Evolutionary conservation across 176 grass and related monocot species (phyloP).

Genomic region (Hordeum marinum): DNA sequence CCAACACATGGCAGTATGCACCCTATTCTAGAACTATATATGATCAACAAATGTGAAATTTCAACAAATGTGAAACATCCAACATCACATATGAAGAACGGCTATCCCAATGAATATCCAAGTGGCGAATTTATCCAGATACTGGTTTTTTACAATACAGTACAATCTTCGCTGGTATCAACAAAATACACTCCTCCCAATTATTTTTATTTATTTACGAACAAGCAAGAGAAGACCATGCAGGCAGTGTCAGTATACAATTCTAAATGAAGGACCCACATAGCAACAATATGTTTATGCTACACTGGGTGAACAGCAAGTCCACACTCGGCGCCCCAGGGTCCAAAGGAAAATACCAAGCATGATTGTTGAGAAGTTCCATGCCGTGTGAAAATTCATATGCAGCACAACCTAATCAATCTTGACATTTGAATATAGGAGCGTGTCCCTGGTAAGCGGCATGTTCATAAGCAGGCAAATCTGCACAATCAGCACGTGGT

Average conservation of each 20-base stretch:
- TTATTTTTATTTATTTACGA: conserved; percentile 26
- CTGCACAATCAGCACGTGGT: conserved; percentile 40
- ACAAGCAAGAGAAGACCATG: not conserved
- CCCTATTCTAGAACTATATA: not conserved
- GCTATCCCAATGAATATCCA: not conserved
- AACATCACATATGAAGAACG: not conserved
- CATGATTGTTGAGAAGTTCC: not conserved
- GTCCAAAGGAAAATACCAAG: not conserved
- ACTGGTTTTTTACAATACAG: conserved; percentile 5
- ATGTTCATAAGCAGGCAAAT: conserved; percentile 76
- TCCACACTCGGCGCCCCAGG: not conserved
- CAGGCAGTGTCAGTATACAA: not conserved
- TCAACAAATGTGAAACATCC: not conserved
- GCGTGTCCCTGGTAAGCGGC: conserved; percentile 87
- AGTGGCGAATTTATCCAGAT: not conserved
- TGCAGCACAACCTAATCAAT: conserved; percentile 51
- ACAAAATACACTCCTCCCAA: conserved; percentile 2
- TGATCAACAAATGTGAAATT: not conserved
- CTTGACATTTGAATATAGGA: conserved; percentile 97
- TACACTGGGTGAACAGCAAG: conserved; percentile 7
- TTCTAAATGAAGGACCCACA: not conserved
- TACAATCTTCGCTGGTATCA: not conserved
- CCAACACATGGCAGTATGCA: not conserved
- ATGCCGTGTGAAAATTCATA: not conserved
- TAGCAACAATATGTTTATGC: not conserved